A percentile compares a stretch with the other conserved stretches of the same genome.
These are phyloP conservation scores for Xerophyta viscosa DNA, from an alignment of 106 monocot genomes.

Conservation along the genomic window DNA sequence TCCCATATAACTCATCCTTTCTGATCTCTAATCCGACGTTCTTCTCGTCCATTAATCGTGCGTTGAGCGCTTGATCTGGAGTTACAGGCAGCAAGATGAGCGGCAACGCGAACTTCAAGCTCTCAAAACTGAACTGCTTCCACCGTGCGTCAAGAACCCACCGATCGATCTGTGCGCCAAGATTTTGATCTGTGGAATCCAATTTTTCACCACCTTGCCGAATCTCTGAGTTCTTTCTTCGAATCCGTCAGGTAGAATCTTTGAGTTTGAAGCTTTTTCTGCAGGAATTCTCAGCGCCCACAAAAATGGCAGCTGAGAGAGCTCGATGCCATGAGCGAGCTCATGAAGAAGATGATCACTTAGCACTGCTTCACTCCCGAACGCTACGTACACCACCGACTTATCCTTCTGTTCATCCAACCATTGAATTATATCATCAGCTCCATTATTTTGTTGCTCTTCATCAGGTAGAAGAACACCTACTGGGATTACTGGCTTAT, in stretches of 20 bases:
- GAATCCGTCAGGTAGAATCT: constrained; percentile 23
- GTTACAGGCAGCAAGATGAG: constrained; percentile 16
- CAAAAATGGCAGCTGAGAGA: constrained; percentile 18
- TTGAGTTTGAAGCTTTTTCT: neutral
- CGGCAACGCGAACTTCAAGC: constrained; percentile 1
- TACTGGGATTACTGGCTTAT: constrained; percentile 17
- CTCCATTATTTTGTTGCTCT: neutral
- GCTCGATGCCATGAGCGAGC: constrained; percentile 30
- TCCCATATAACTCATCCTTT: constrained; percentile 9
- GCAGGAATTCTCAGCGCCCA: constrained; percentile 21
- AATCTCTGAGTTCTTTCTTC: constrained; percentile 1
- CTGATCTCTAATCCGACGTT: constrained; percentile 6
- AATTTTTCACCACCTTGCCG: constrained; percentile 15
- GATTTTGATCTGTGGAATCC: constrained; percentile 24
- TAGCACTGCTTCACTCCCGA: constrained; percentile 34
- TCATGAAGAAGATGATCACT: constrained; percentile 15
- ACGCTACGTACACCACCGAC: constrained; percentile 28
- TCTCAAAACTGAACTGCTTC: constrained; percentile 25
- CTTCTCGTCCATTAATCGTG: constrained; percentile 7
- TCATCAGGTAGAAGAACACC: constrained; percentile 23
- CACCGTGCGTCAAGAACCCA: constrained; percentile 23
- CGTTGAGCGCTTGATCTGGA: constrained; percentile 17
- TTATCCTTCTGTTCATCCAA: constrained; percentile 11
- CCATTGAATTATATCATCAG: constrained; percentile 13
- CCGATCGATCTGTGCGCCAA: constrained; percentile 20